phyloP scores from a whole-genome alignment of 306 rosid species.

The Vicia sativa region DNA sequence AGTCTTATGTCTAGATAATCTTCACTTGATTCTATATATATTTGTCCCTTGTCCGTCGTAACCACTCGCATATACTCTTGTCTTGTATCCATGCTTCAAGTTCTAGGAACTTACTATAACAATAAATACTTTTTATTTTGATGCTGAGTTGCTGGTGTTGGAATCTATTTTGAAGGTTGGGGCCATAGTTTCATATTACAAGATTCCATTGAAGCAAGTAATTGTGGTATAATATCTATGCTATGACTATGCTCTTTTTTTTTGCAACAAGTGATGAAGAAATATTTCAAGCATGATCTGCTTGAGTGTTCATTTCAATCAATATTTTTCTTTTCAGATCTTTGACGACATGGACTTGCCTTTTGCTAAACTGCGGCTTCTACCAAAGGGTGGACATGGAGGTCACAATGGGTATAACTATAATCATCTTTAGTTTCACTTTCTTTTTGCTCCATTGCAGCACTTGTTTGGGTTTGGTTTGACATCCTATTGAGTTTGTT shows the following conservation, averaged over 20 bases:
- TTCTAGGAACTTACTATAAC: background rate
- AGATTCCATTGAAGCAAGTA: conserved; percentile 89
- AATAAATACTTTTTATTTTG: conserved; percentile 30
- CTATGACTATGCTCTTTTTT: conserved; percentile 23
- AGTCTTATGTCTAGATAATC: no score
- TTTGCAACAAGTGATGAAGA: conserved; percentile 16
- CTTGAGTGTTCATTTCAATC: conserved; percentile 19
- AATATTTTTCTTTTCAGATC: conserved; percentile 33
- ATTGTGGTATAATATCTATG: conserved; percentile 69
- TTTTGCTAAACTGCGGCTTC: no score
- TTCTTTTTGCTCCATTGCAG: no score
- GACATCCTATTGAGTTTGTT: no score
- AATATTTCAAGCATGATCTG: conserved; percentile 24
- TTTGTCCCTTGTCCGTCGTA: no score
- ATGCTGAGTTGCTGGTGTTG: conserved; percentile 40
- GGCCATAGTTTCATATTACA: conserved; percentile 89
- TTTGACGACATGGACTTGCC: no score
- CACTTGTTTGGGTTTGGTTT: no score
- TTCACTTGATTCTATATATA: no score
- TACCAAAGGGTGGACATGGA: no score
- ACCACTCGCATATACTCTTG: no score
- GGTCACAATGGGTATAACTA: no score
- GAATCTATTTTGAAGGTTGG: conserved; percentile 47
- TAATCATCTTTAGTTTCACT: no score
- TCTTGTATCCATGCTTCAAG: background rate